phyloP scores from a whole-genome alignment of 305 asterid species.

The Solanum chacoense region DNA sequence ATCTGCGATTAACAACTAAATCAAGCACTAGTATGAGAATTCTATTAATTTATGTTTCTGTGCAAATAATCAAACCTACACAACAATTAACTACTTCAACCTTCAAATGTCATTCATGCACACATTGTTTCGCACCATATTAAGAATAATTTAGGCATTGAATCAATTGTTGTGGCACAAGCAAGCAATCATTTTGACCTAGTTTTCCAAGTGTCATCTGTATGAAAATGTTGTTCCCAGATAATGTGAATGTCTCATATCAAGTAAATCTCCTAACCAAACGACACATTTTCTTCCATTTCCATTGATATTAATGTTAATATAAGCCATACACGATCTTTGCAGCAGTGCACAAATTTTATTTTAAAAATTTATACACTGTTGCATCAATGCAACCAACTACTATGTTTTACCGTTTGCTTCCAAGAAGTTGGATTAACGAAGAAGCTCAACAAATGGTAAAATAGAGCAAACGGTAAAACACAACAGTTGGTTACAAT shows the following conservation, averaged over 20 bases:
- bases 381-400: neutral
- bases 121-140: neutral
- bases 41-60: no score
- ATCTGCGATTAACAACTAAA: no score
- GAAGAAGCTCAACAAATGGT: no score
- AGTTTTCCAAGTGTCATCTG: neutral
- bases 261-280: neutral
- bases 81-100: neutral
- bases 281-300: neutral
- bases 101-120: neutral
- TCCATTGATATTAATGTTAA: neutral
- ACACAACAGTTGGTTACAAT: neutral
- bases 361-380: no score
- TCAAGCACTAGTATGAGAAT: neutral
- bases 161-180: no score
- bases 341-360: neutral
- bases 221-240: neutral
- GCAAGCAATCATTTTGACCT: no score
- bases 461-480: neutral
- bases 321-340: neutral
- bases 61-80: neutral
- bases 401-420: neutral
- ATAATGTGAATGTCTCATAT: neutral
- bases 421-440: neutral
- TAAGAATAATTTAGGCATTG: neutral